phyloP scores from a whole-genome alignment of 129 eudicot species.

The Flaveria ramosissima region DNA sequence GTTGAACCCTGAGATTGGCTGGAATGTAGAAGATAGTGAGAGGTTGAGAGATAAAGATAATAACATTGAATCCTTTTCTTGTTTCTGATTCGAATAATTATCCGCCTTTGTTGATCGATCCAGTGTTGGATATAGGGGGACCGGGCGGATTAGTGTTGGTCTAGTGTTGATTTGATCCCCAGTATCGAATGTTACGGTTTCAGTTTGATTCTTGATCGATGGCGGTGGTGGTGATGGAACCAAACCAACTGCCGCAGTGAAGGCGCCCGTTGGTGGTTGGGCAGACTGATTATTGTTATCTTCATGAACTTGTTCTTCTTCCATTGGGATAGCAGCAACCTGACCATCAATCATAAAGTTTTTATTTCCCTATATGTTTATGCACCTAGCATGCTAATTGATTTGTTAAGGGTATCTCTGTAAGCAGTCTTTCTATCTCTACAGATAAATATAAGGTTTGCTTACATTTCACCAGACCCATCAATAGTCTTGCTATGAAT shows the following conservation, averaged over 20 bases:
- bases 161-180: slow-evolving; percentile 31
- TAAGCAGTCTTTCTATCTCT: no score
- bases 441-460: no score
- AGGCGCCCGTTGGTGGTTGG: neutral
- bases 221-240: slow-evolving; percentile 18
- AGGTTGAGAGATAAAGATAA: slow-evolving; percentile 58
- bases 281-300: slow-evolving; percentile 40
- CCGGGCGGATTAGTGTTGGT: slow-evolving; percentile 34
- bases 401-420: no score
- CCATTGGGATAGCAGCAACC: slow-evolving; percentile 58
- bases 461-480: no score
- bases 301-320: slow-evolving; percentile 47
- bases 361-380: neutral
- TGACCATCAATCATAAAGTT: slow-evolving; percentile 30
- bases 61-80: slow-evolving; percentile 35
- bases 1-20: slow-evolving; percentile 46
- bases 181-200: slow-evolving; percentile 19
- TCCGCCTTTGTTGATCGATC: slow-evolving; percentile 33
- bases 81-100: slow-evolving; percentile 33
- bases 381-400: no score
- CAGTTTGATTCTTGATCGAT: slow-evolving; percentile 40
- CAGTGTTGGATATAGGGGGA: slow-evolving; percentile 34
- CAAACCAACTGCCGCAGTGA: no score
- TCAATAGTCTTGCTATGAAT: no score
- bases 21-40: slow-evolving; percentile 51